Base-by-base conservation (phyloP, 257 asterid genomes). In the Plantago major region DNA sequence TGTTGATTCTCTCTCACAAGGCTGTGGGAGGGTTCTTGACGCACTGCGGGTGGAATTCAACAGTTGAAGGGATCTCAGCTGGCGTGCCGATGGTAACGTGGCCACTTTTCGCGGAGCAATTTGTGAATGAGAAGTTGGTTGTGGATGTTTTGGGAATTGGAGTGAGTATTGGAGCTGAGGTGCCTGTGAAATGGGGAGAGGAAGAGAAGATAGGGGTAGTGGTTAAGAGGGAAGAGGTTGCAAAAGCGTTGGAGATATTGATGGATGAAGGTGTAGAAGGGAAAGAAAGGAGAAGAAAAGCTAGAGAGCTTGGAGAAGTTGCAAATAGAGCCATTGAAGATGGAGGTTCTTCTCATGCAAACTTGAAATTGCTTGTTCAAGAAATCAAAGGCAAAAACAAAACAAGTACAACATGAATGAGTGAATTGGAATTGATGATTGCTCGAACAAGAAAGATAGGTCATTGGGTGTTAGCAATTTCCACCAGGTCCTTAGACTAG, bases 1-100 rank as follows among this genome's bases (percentile, higher is more conserved):
- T 62, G 38, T 30, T 62, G 42, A 62, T 62, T 37, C 17, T 62
- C 13, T 62, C 67, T 2, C 67, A 62, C 44, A 3, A 5, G n/a
- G 55, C 37, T 5, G 18, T 48, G 7, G 67, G 67, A 62, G 67
- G 57, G 47, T 48, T 62, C 58, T n/a, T 71, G 33, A 71, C 77
- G 0, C 73, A 66, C 11, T 67, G 73, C 42, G 77, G 72, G 1
- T 72, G 72, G 77, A 72, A 66, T 2, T 72, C 73, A 0, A 66
- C 65, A 0, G 49, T 66, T 11, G 72, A 72, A 67, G 73, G 69
- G 45, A n/a, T 72, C 11, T 60, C 65, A 17, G 59, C 66, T 14
- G 77, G 77, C 37, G 43, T 72, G 61, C 73, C 73, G 40, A 61
- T 72, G 77, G 65, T 72, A 8, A 72, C 77, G 14, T 72, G 77